Conservation (phyloP, 2,329 filamentous ascomycete genomes). For the Albophoma yamanashiensis region DNA sequence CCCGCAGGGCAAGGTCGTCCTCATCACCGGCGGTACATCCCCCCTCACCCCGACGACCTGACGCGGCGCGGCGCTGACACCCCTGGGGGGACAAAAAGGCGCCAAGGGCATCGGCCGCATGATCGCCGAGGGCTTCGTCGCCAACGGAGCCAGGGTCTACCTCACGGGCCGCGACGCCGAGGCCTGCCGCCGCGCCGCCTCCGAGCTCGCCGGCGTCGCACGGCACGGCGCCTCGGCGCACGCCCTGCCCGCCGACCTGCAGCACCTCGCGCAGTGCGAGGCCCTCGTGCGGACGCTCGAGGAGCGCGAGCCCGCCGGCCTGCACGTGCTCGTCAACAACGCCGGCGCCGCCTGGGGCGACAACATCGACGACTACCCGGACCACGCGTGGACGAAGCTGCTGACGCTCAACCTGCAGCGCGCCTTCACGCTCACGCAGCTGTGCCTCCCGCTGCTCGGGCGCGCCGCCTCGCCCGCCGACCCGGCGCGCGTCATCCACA, state of each 20-base stretch:
- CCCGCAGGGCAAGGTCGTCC: constrained; percentile 42
- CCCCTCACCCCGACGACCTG: not conserved
- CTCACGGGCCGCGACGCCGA: constrained; percentile 52
- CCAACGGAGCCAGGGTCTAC: constrained; percentile 54
- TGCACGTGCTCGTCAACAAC: constrained; percentile 58
- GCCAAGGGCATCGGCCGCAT: constrained; percentile 56
- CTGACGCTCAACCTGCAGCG: constrained; percentile 57
- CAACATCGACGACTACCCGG: constrained; percentile 47
- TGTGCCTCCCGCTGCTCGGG: constrained; percentile 47
- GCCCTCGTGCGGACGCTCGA: constrained; percentile 40
- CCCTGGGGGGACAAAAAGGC: constrained; percentile 13
- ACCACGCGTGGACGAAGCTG: constrained; percentile 45
- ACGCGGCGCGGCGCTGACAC: not conserved
- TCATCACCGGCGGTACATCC: constrained; percentile 39
- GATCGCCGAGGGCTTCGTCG: constrained; percentile 56
- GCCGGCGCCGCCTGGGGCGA: constrained; percentile 55
- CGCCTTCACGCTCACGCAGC: constrained; percentile 56
- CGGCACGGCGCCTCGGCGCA: constrained; percentile 34
- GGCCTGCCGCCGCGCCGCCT: constrained; percentile 44
- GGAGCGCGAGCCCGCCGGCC: constrained; percentile 31
- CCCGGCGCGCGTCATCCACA: constrained; percentile 52
- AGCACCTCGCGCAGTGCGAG: constrained; percentile 44
- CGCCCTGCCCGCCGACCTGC: constrained; percentile 54
- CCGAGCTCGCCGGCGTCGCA: constrained; percentile 43
- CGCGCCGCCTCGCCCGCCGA: constrained; percentile 28